Evolutionary conservation across 1,284 basidiomycete genomes (phyloP), one percentile per base, ranked within the genome.

Genomic region (Cryptococcus sp.): DNA sequence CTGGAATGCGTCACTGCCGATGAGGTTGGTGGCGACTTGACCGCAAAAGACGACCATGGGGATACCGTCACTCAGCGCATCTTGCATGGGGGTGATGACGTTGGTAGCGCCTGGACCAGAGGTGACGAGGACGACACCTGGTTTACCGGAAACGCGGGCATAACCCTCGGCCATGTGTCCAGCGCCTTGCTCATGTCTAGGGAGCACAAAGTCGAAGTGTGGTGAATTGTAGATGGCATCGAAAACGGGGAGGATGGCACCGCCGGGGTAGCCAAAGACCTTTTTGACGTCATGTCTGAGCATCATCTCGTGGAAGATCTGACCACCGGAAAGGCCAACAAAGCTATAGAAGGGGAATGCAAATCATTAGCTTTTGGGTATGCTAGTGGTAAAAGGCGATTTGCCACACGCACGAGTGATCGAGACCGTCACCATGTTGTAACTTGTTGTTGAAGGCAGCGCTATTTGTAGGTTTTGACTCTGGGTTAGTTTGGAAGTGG

Each of bases 221-320:
- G 87, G 85, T 11, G 93, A 97, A 79, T 97, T 89, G 84, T 98
- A 89, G 78, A 98, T 99, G 73, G 96, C 95, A 78, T 99, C 95
- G 78, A 98, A 99, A 43, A 99, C 95, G 67, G 95, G 96, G 19
- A 98, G 86, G 74, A 98, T 98, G 50, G 95, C 95, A 62, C 94
- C 93, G 49, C 95, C 95, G 17, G 95, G 95, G 80, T 99, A 99
- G 48, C 95, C 95, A 74, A 99, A 99, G 52, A 99, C 86, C 74
- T 98, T 91, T 79, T 95, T 96, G 72, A 99, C 94, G 58, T 85
- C 86, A 78, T 99, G 95, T 54, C 95, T 84, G 58, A 94, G 87
- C 92, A 99, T 97, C 95, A 99, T 98, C 80, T 99, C 94, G 78
- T 99, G 93, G 81, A 99, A 97, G 74, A 99, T 97, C 78, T 97